Base-by-base conservation (phyloP, 495 filamentous ascomycete genomes). In the Aeminium ludgeri region DNA sequence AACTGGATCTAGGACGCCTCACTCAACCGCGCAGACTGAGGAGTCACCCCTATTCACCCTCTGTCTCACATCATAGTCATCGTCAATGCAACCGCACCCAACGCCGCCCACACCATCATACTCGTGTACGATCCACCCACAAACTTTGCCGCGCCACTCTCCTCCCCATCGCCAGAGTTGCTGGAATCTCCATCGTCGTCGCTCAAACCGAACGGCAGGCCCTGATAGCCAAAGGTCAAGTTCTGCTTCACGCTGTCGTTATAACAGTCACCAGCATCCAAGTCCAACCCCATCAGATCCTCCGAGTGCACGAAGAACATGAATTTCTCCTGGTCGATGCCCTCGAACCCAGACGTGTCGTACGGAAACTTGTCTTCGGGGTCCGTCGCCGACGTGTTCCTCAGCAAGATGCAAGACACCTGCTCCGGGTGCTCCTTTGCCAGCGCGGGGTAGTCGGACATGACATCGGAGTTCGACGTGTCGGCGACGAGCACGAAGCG, bases 301-400 rank as follows among this genome's bases (percentile, higher is more conserved):
- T 85, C 75, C 0, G 81, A 65, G 1, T 72, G 63, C 2, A 61
- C 56, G 61, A 86, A 86, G 63, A 86, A 86, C 80, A 86, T 85
- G 54, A 80, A 86, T 51, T 55, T 65, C 32, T 61, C 60, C 50
- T 72, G 66, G 25, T 76, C 66, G 20, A 86, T 41, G 3, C 57
- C 62, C 54, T 78, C 51, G 58, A 86, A 85, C n/a, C 70, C 72
- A 6, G 55, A 64, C 0, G 81, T 86, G 52, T 86, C 66, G 53
- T 86, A 85, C 0, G 80, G 80, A 54, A 82, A 83, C 25, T 64
- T 61, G 45, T 72, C 63, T 0, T 59, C 63, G 0, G 57, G 27
- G 50, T 86, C 81, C 0, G 79, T 85, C 10, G 70, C 65, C 10
- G 61, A 65, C 0, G 76, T 81, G 55, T 86, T 86, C n/a, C 81